phyloP scores from a whole-genome alignment of 768 basidiomycete genomes.

The Mycena leptocephala region DNA sequence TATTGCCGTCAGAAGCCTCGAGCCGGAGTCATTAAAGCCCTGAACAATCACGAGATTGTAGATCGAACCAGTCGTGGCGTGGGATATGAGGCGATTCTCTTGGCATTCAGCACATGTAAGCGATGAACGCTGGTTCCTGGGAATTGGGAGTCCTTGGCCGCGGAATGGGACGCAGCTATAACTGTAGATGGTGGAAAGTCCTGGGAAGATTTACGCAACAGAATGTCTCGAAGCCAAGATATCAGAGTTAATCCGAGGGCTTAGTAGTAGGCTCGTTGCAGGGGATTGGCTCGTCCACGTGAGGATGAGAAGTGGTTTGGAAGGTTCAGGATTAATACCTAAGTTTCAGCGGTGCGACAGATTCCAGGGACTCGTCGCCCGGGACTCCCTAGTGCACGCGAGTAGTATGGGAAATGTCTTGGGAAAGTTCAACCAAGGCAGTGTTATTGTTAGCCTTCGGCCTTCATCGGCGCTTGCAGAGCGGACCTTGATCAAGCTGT shows the following conservation, averaged over 20 bases:
- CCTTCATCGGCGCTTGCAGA: background rate
- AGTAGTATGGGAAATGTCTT: background rate
- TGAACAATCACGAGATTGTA: background rate
- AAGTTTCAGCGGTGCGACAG: background rate
- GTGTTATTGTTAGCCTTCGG: background rate
- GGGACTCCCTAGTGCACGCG: background rate
- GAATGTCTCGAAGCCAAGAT: background rate
- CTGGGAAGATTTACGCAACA: background rate
- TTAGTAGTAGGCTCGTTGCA: background rate
- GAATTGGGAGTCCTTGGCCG: background rate
- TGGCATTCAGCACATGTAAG: background rate
- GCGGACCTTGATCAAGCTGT: background rate
- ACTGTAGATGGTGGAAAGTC: background rate
- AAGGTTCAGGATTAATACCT: background rate
- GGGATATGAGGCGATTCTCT: background rate
- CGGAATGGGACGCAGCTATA: background rate
- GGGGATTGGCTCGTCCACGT: background rate
- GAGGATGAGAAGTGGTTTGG: background rate
- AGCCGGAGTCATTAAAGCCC: background rate
- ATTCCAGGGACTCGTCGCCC: background rate
- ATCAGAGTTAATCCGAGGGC: background rate
- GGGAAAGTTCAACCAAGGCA: background rate
- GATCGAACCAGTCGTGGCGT: background rate
- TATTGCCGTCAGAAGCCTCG: background rate
- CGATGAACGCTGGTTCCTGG: background rate